Evolutionary conservation across 352 stramenopile genomes (phyloP).

Genomic region (Phytophthora fragariaefolia): DNA sequence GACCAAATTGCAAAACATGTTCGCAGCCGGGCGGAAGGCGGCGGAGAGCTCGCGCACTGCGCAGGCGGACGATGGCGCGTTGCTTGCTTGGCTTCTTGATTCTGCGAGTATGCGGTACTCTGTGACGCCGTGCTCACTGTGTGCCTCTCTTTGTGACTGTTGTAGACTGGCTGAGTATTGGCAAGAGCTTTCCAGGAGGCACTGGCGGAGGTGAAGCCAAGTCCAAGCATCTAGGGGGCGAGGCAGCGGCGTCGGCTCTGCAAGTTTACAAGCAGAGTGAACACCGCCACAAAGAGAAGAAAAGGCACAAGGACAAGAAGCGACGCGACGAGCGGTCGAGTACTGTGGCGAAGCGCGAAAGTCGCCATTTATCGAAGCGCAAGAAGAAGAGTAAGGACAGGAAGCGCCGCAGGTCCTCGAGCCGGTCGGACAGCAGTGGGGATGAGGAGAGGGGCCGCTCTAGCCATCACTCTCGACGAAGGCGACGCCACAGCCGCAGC

Average conservation of each 20-base stretch:
- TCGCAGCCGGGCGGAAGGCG: conserved; percentile 35
- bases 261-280: conserved; percentile 43
- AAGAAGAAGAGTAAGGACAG: conserved; percentile 49
- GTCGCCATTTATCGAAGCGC: conserved; percentile 32
- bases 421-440: conserved; percentile 23
- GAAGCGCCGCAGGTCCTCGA: conserved; percentile 29
- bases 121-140: neutral
- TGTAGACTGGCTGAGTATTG: conserved; percentile 58
- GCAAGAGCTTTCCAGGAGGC: conserved; percentile 38
- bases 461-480: conserved; percentile 15
- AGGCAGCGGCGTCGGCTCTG: conserved; percentile 17
- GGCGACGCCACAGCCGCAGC: conserved; percentile 16
- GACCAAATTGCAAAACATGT: conserved; percentile 32
- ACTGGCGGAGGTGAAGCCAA: conserved; percentile 9
- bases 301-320: conserved; percentile 28
- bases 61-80: conserved; percentile 6
- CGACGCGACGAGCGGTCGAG: conserved; percentile 11
- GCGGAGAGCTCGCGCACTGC: neutral
- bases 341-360: conserved; percentile 15
- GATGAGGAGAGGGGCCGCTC: neutral
- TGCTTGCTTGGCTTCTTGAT: neutral
- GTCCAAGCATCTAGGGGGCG: conserved; percentile 3
- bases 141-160: neutral
- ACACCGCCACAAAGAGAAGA: conserved; percentile 36
- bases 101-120: too few relatives aligned